Percentiles rank a stretch among this genome's conserved stretches.
Conservation (phyloP, 2,329 filamentous ascomycete genomes). For the Botryotinia globosa region DNA sequence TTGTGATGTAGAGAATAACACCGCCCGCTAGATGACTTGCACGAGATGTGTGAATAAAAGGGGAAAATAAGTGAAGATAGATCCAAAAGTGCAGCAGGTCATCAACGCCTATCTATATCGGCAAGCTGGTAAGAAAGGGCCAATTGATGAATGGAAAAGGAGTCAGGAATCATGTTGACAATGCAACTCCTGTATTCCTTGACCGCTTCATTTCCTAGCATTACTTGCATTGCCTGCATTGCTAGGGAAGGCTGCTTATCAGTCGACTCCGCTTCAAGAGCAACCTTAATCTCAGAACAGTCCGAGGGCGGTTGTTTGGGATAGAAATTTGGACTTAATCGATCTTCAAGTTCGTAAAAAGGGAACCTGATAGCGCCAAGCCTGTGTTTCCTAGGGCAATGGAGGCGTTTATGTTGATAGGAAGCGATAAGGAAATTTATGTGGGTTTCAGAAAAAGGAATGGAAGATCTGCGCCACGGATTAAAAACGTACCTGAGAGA, state of each 20-base stretch:
- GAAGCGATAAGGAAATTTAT: constrained; percentile 18
- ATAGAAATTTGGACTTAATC: constrained; percentile 5
- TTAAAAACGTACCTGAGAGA: constrained; percentile 10
- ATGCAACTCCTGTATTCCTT: constrained; percentile 17
- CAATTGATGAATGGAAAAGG: background rate
- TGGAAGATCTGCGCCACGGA: constrained; percentile 12
- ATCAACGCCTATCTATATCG: constrained; percentile 9
- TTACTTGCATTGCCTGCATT: constrained; percentile 18
- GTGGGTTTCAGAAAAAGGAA: constrained; percentile 8
- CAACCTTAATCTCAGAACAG: constrained; percentile 4
- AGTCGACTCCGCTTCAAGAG: background rate
- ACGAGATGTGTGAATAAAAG: background rate
- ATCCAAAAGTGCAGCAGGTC: background rate
- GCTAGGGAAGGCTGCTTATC: constrained; percentile 17
- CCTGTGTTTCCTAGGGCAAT: background rate
- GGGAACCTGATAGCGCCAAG: background rate
- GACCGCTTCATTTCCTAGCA: constrained; percentile 13
- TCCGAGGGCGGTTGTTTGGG: constrained; percentile 6
- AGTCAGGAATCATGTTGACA: constrained; percentile 7
- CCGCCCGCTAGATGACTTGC: background rate
- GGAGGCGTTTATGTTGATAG: constrained; percentile 19
- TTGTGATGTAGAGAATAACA: background rate
- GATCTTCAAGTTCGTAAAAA: background rate
- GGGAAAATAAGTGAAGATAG: background rate
- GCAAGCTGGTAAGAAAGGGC: background rate